phyloP scores from a whole-genome alignment of 2,329 filamentous ascomycete genomes.

The Ophiosphaerella herpotricha region DNA sequence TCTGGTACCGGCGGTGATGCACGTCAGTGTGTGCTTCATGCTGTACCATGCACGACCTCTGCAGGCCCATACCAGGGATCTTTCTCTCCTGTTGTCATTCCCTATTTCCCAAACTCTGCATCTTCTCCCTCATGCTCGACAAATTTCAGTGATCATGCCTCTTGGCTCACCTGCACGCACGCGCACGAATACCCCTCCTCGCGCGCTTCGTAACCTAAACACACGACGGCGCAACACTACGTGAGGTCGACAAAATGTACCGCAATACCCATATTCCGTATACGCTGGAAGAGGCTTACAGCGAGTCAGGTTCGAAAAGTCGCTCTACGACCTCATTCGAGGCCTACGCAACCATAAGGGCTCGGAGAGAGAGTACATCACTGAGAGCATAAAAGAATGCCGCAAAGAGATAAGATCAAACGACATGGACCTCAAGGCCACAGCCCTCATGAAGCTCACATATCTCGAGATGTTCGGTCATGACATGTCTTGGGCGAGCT shows the following conservation, averaged over 20 bases:
- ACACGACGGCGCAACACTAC: constrained; percentile 19
- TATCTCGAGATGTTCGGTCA: constrained; percentile 99
- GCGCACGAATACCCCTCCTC: constrained; percentile 38
- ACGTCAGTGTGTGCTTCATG: constrained; percentile 11
- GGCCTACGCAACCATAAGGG: constrained; percentile 95
- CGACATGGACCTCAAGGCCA: constrained; percentile 98
- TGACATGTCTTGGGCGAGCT: constrained; percentile 99
- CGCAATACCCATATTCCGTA: not conserved
- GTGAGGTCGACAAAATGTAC: constrained; percentile 33
- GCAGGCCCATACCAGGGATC: not conserved
- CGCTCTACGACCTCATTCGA: constrained; percentile 96
- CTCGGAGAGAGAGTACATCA: constrained; percentile 92
- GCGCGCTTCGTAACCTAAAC: constrained; percentile 16
- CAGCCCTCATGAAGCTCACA: constrained; percentile 90
- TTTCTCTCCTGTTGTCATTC: not conserved
- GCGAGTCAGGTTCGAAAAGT: constrained; percentile 91
- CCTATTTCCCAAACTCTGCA: not conserved
- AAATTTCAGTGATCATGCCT: constrained; percentile 38
- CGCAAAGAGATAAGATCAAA: constrained; percentile 87
- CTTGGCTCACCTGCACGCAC: constrained; percentile 27
- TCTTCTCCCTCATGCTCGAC: constrained; percentile 17
- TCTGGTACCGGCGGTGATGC: constrained; percentile 19
- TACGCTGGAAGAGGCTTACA: constrained; percentile 8
- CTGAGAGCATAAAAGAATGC: constrained; percentile 92
- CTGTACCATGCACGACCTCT: too few relatives aligned